Percentiles rank a stretch among this genome's conserved stretches.
Conservation (phyloP, 495 filamentous ascomycete genomes). For the Jackrogersella multiformis region DNA sequence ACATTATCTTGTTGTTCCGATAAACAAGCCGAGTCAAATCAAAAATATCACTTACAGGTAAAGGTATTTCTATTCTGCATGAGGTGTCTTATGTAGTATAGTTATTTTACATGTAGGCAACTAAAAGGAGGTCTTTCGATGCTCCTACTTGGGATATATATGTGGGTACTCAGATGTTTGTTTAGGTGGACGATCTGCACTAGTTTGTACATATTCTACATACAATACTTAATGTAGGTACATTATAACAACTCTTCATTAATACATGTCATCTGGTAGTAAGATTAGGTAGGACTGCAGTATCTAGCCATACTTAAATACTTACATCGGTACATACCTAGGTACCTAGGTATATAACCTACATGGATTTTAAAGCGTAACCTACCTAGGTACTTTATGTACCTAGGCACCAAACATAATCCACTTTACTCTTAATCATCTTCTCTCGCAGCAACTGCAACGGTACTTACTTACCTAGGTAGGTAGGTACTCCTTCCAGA, state of each 20-base stretch:
- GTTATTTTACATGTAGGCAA: not conserved
- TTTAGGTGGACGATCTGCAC: constrained; percentile 9
- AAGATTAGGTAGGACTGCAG: constrained; percentile 8
- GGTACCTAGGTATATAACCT: too few species aligned
- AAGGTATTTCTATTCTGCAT: too few species aligned
- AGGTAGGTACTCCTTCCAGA: constrained; percentile 30
- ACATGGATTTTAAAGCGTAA: too few species aligned
- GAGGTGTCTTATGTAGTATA: not conserved
- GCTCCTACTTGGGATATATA: not conserved
- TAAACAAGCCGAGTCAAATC: too few species aligned
- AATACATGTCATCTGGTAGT: not conserved
- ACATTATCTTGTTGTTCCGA: too few species aligned
- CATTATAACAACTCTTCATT: not conserved
- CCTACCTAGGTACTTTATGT: too few species aligned
- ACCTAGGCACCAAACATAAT: not conserved
- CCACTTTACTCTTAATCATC: not conserved
- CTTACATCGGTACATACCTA: not conserved
- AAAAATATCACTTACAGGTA: not conserved
- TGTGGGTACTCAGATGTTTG: too few species aligned
- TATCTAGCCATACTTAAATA: not conserved
- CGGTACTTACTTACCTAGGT: too few species aligned
- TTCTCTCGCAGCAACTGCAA: not conserved
- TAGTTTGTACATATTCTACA: constrained; percentile 10
- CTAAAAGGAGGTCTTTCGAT: not conserved
- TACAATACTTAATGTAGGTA: constrained; percentile 3